Base-by-base conservation (phyloP, 805 yeast species). In the Komagataella ulmi region DNA sequence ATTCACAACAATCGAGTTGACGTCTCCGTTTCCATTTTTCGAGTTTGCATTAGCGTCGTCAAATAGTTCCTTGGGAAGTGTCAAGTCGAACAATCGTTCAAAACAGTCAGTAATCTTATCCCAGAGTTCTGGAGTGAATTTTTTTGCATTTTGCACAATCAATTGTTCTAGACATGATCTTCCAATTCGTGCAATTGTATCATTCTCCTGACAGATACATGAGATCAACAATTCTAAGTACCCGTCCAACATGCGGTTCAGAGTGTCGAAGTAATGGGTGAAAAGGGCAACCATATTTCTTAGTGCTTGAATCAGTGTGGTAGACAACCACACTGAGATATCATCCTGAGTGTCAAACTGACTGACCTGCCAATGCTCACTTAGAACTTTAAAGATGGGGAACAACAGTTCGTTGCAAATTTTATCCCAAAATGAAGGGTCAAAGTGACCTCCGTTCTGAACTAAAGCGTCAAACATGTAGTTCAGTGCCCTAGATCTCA, bases 141-240 rank as follows among this genome's bases (percentile, higher is more conserved):
- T 80, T 7, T 66, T 58, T 57, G 82, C 77, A 62, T 93, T 95
- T 56, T 85, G 85, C n/a, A 82, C 67, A 53, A 93, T 75, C 54
- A 93, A 72, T 56, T 83, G 85, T 57, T 85, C 84, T 53, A 93
- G 73, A 64, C 99, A 90, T 7, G 91, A 80, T 60, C 95, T 78
- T 40, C 99, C 99, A 57, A 91, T 91, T 59, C 96, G 76, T 0
- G 97, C 95, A 59, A 95, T 89, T 0, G 98, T 90, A 61, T 93
- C 99, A 64, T 93, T 91, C 59, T 90, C 97, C 65, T 93, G 99
- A 59, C 96, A 88, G 50, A 93, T 88, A 67, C 99, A 93, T 5
- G 91, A 83, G 1, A 82, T 81, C 52, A 93, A 67, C 50, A 95
- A 72, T 17, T 80, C 80, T 65, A 95, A 72, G 63, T 85, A 88